Conservation (phyloP, 345 rosid species). For the Draba incana region DNA sequence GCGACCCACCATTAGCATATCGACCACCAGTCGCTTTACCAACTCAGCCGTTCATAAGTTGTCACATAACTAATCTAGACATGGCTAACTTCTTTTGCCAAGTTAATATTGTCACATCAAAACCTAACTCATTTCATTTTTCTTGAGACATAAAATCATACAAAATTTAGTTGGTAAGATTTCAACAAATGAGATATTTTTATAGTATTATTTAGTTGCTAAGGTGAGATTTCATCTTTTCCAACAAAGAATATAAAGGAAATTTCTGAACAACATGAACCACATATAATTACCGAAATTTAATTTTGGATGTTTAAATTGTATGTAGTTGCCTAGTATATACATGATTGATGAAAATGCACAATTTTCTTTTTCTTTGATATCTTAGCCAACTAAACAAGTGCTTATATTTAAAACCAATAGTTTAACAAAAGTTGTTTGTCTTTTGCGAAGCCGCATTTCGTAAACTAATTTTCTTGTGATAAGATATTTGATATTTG, state of each 20-base stretch:
- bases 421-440: too few species aligned
- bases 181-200: neutral
- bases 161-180: neutral
- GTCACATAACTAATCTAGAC: constrained; percentile 9
- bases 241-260: neutral
- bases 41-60: neutral
- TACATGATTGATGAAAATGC: neutral
- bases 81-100: constrained; percentile 5
- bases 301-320: neutral
- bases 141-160: neutral
- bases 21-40: neutral
- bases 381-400: too few species aligned
- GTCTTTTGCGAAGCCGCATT: too few species aligned
- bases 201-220: neutral
- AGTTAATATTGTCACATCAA: constrained; percentile 29
- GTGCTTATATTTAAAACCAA: too few species aligned
- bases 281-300: too few species aligned
- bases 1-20: neutral
- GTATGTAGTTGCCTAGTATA: neutral
- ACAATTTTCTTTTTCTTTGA: too few species aligned
- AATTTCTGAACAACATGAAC: too few species aligned
- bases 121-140: constrained; percentile 24
- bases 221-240: neutral
- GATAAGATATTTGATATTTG: too few species aligned
- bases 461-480: too few species aligned